Percentiles rank a stretch among this genome's conserved stretches.
phyloP scores from a whole-genome alignment of 2,329 filamentous ascomycete species.

The Trichoderma koningii region DNA sequence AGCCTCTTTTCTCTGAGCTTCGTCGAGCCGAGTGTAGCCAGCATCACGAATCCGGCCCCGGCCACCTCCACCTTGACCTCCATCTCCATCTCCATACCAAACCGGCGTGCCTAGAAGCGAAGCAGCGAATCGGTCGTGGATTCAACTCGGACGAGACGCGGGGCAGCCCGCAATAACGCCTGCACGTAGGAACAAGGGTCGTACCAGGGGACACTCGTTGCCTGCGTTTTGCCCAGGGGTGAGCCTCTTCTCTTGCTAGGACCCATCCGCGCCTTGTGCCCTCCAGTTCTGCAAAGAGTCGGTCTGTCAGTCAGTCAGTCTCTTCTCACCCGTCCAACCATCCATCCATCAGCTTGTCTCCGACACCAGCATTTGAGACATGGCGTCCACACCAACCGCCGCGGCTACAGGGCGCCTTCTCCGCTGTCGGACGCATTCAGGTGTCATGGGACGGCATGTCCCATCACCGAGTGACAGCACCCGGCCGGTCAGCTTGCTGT shows the following conservation, averaged over 20 bases:
- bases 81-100: not conserved
- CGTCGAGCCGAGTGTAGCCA: constrained; percentile 1
- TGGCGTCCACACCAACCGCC: constrained; percentile 9
- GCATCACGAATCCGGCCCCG: constrained; percentile 1
- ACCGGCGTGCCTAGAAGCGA: constrained; percentile 5
- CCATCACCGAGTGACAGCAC: constrained; percentile 10
- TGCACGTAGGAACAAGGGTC: not conserved
- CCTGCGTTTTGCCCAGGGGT: no score
- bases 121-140: constrained; percentile 15
- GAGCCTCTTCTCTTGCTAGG: no score
- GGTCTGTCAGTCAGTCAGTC: not conserved
- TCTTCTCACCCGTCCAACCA: not conserved
- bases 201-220: not conserved
- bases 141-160: constrained; percentile 10
- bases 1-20: not conserved
- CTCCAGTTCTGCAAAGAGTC: constrained; percentile 12
- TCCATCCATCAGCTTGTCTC: not conserved
- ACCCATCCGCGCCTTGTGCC: not conserved
- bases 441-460: constrained; percentile 13
- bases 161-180: constrained; percentile 5
- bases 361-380: constrained; percentile 1
- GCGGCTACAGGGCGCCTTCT: constrained; percentile 7
- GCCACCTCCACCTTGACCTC: not conserved
- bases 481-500: not conserved
- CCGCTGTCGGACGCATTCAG: constrained; percentile 26